Evolutionary conservation across 2,329 filamentous ascomycete species (phyloP), one percentile per base, ranked within the genome.

Genomic region (Clarireedia sp.): DNA sequence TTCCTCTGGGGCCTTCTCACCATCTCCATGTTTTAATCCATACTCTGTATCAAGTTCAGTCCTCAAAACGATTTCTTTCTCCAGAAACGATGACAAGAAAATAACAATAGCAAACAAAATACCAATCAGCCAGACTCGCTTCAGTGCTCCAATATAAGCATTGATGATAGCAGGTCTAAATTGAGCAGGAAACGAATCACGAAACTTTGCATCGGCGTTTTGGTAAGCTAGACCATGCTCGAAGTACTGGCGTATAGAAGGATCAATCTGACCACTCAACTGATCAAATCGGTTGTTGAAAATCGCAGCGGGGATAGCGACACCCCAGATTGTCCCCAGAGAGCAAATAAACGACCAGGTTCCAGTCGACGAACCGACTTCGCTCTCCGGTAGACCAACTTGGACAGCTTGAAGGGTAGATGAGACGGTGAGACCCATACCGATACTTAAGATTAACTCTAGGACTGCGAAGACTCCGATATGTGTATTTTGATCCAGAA

Each of bases 271-370:
- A 10, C 12, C 12, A 16, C 12, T 17, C 12, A 40, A 40, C 12
- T 40, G 37, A 14, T 40, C 37, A 17, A 40, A 40, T 12, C 37
- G 12, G 10, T 40, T 40, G 37, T 40, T 40, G 37, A 40, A 40
- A 16, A 40, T 40, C 6, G n/a, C 37, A 5, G 37, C 37, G 37
- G 57, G 59, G 21, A 80, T 71, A 0, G 74, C 68, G 1, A 75
- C 69, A 7, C 75, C 77, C 64, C 77, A 74, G 3, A 74, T 71
- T n/a, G 68, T 63, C 2, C 77, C 78, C 33, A 80, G 73, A 52
- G 66, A 72, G 38, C 76, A 71, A 55, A 76, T 63, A 56, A 80
- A 80, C 0, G 68, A 63, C 7, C 41, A 63, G 3, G 52, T 54
- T 5, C 48, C 57, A 1, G 61, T 61, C 9, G 57, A 37, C 5